Base-by-base conservation (phyloP, 2,329 filamentous ascomycete species). In the Ophiosphaerella narmari region DNA sequence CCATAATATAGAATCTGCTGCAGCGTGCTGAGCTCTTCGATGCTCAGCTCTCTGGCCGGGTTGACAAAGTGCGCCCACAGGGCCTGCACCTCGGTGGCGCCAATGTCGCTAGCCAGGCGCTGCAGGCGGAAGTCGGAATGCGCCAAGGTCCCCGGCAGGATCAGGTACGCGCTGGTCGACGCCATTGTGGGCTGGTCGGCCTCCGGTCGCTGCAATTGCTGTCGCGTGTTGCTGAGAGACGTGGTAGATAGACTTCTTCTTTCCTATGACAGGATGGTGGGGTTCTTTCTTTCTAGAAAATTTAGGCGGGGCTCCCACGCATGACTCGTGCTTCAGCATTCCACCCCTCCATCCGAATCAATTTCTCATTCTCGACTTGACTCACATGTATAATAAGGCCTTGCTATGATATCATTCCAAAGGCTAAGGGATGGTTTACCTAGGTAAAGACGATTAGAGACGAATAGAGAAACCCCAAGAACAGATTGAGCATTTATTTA, bases 1-100 rank as follows among this genome's bases (percentile, higher is more conserved):
- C 83, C 84, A 63, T 87, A 86, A 44, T 79, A 78, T 41, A 88
- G 76, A 24, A 88, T 74, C 65, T 86, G 82, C 61, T 84, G 77
- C 44, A 88, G 70, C 2, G 80, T 75, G 33, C 75, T 72, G 47
- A 78, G 74, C 59, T 85, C 77, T 31, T 76, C 71, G 8, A 74
- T 70, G 48, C 56, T 56, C 40, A 80, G 63, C 44, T 68, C 63
- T 49, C 63, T 63, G 40, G 63, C 50, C 2, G 78, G 77, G 42
- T 79, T 75, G 54, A 80, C 73, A 66, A 78, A 80, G 62, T 81
- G 78, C 48, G 80, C 67, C 77, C 78, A 80, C 23, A 80, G 69
- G n/a, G 77, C 77, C 57, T 77, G 73, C 43, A 80, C 74, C 52
- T 77, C 68, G 42, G 66, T 71, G 23, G 78, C 78, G 42, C 77